Percentiles rank a stretch among this genome's conserved stretches.
Conservation (phyloP, 768 basidiomycete species). For the Lentinula detonsa region DNA sequence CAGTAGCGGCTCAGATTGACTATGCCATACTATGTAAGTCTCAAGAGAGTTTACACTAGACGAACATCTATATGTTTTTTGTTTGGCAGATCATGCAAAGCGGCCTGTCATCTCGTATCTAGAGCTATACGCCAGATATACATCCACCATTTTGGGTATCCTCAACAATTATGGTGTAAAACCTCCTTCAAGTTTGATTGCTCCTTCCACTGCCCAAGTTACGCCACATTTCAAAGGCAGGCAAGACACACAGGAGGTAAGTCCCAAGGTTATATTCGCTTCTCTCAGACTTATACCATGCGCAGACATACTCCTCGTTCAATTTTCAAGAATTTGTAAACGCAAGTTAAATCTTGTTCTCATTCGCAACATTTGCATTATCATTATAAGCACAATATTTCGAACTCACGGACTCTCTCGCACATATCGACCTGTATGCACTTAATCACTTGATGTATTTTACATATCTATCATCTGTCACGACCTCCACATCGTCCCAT, state of each 20-base stretch:
- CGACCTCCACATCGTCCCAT: constrained; percentile 51
- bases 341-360: not conserved
- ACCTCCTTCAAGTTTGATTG: constrained; percentile 38
- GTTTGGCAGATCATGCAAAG: constrained; percentile 2
- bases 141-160: constrained; percentile 51
- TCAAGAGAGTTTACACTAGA: constrained; percentile 25
- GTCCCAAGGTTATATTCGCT: no score
- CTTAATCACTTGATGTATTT: not conserved
- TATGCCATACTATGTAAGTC: constrained; percentile 76
- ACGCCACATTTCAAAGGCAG: constrained; percentile 12
- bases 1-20: constrained; percentile 85
- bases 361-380: no score
- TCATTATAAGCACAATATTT: not conserved
- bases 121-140: constrained; percentile 63
- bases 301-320: constrained; percentile 43
- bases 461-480: not conserved
- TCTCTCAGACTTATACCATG: not conserved
- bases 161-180: constrained; percentile 46
- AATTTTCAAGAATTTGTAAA: constrained; percentile 50
- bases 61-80: not conserved
- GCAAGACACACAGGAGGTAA: not conserved
- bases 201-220: constrained; percentile 26
- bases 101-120: constrained; percentile 50
- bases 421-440: not conserved
- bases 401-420: not conserved